Conservation (phyloP, 2,329 filamentous ascomycete genomes). For the Amauroascus niger region DNA sequence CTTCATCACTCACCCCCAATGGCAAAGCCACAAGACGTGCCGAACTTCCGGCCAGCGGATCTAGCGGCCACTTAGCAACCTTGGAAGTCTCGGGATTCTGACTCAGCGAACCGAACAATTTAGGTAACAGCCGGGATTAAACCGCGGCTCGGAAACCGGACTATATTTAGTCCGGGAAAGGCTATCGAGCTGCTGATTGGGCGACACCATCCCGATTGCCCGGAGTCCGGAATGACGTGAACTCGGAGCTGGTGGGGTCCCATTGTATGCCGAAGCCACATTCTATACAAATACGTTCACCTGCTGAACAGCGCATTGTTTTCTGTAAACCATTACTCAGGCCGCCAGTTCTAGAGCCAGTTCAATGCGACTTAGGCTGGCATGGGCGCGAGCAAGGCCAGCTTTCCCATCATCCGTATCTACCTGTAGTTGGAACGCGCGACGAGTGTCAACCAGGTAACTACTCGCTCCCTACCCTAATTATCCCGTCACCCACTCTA, state of each 20-base stretch:
- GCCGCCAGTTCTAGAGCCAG: too few relatives aligned
- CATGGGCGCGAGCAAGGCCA: too few relatives aligned
- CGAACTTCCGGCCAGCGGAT: neutral
- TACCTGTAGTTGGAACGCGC: neutral
- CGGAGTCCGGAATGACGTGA: too few relatives aligned
- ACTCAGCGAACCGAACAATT: neutral
- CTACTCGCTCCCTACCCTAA: neutral
- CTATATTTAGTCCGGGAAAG: neutral
- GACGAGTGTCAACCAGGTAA: neutral
- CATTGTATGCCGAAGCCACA: too few relatives aligned
- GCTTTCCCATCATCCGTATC: neutral
- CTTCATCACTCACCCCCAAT: neutral
- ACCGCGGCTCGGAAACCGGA: neutral
- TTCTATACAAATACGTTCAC: too few relatives aligned
- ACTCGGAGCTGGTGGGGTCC: too few relatives aligned
- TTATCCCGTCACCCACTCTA: neutral
- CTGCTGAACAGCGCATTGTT: too few relatives aligned
- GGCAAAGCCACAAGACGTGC: neutral
- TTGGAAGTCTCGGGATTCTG: neutral
- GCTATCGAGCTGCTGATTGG: too few relatives aligned
- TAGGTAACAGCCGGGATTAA: conserved; percentile 3
- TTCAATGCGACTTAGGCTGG: too few relatives aligned
- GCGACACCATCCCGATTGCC: too few relatives aligned
- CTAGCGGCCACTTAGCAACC: neutral
- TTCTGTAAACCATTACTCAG: too few relatives aligned